These are phyloP conservation scores for Ophiostoma montium DNA, from an alignment of 2,329 filamentous ascomycete species.

Conservation along the genomic window DNA sequence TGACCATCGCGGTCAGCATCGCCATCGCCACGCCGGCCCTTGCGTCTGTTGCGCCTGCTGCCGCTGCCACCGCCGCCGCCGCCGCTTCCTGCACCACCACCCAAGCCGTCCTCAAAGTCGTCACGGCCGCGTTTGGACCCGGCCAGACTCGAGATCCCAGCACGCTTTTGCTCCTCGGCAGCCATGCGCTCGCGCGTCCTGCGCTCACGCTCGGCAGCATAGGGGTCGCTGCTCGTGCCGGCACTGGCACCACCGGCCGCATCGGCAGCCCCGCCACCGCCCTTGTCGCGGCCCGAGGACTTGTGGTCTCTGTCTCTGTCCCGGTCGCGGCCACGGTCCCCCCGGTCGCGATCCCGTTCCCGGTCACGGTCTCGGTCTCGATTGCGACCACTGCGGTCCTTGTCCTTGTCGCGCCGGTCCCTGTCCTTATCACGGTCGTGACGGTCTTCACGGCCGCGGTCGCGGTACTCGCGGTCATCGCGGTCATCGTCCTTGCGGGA, in stretches of 20 bases:
- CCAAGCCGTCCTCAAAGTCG: slow-evolving; percentile 27
- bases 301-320: neutral
- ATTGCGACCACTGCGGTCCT: slow-evolving; percentile 2
- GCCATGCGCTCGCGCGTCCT: slow-evolving; percentile 51
- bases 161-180: slow-evolving; percentile 45
- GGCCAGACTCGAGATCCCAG: slow-evolving; percentile 38
- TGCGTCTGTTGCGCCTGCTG: slow-evolving; percentile 26
- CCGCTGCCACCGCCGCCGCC: slow-evolving; percentile 27
- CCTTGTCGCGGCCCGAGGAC: neutral
- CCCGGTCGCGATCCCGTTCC: slow-evolving; percentile 7
- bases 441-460: slow-evolving; percentile 12
- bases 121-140: slow-evolving; percentile 38
- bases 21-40: slow-evolving; percentile 18
- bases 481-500: slow-evolving; percentile 3
- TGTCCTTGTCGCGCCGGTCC: neutral
- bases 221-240: slow-evolving; percentile 33
- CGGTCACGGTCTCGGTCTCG: slow-evolving; percentile 16
- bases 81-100: slow-evolving; percentile 28
- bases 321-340: slow-evolving; percentile 16
- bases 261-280: neutral
- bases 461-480: slow-evolving; percentile 6
- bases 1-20: slow-evolving; percentile 27
- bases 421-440: slow-evolving; percentile 2
- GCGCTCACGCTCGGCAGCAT: slow-evolving; percentile 55
- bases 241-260: slow-evolving; percentile 13